These are phyloP conservation scores for Rhodotorula sp. DNA, from an alignment of 1,284 basidiomycete species.

Conservation along the genomic window DNA sequence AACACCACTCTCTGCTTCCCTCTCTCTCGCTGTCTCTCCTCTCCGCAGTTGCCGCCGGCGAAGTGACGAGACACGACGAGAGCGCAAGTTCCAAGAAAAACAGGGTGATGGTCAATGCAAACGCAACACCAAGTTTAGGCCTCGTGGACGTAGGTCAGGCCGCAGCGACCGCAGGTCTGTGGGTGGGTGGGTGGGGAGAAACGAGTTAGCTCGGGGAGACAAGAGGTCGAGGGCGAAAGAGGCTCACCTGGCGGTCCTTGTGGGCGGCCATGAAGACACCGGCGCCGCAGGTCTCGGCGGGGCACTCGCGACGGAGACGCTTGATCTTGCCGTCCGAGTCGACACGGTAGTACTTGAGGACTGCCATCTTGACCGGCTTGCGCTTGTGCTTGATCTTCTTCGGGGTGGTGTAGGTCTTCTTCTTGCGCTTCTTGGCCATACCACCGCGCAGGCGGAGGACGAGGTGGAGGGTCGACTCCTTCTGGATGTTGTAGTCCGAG, in stretches of 20 bases:
- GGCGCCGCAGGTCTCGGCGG: constrained; percentile 81
- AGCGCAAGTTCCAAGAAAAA: not conserved
- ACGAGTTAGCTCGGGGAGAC: not conserved
- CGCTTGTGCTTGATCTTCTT: constrained; percentile 99
- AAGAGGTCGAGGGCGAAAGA: not conserved
- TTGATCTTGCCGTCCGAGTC: constrained; percentile 99
- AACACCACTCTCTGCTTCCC: too few species aligned
- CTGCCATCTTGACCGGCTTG: constrained; percentile 93
- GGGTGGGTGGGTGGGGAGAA: too few species aligned
- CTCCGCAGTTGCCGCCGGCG: too few species aligned
- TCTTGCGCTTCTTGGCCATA: constrained; percentile 96
- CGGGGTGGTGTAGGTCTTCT: constrained; percentile 95
- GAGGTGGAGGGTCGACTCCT: constrained; percentile 50
- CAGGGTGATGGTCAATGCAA: not conserved
- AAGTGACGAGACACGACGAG: too few species aligned
- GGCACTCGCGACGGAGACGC: constrained; percentile 96
- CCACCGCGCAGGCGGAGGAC: constrained; percentile 79
- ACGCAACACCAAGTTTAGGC: constrained; percentile 10
- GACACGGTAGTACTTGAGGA: constrained; percentile 79
- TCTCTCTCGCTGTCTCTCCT: too few species aligned
- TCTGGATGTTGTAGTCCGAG: constrained; percentile 51
- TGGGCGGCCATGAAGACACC: constrained; percentile 72
- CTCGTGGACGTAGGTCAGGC: constrained; percentile 44
- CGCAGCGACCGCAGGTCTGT: constrained; percentile 40
- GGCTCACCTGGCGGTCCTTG: constrained; percentile 12